These are phyloP conservation scores for Candida glaebosa DNA, from an alignment of 805 yeast species.

Conservation along the genomic window DNA sequence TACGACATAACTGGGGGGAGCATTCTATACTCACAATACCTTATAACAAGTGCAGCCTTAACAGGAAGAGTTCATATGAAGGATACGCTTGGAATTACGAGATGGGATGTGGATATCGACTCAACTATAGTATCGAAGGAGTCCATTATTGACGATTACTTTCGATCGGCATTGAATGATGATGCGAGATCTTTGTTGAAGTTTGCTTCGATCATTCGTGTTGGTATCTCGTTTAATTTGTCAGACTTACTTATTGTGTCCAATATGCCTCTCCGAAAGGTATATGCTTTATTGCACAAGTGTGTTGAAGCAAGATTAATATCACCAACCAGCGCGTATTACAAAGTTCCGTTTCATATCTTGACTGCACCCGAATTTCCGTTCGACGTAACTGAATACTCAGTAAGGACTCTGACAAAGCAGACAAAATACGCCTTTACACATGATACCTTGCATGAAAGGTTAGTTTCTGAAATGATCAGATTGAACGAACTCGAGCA, in stretches of 20 bases:
- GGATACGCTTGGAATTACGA: neutral
- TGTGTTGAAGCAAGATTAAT: conserved; percentile 32
- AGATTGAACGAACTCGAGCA: conserved; percentile 21
- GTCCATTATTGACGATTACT: neutral
- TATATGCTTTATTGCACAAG: conserved; percentile 27
- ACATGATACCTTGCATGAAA: conserved; percentile 33
- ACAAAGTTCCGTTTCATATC: conserved; percentile 46
- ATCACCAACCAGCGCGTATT: conserved; percentile 37
- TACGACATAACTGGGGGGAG: conserved; percentile 16
- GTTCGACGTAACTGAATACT: conserved; percentile 24
- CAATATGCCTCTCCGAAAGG: conserved; percentile 27
- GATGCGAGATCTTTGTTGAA: conserved; percentile 25
- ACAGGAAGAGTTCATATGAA: conserved; percentile 5
- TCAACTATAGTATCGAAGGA: neutral
- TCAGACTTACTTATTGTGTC: conserved; percentile 39
- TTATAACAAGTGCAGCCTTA: conserved; percentile 7
- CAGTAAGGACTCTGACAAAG: conserved; percentile 32
- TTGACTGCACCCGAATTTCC: conserved; percentile 24
- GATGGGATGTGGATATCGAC: neutral
- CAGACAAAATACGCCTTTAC: conserved; percentile 34
- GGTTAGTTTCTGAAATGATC: conserved; percentile 12
- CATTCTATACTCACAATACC: conserved; percentile 12
- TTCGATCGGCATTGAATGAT: neutral
- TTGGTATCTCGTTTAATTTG: conserved; percentile 30
- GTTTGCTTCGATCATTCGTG: conserved; percentile 41